Evolutionary conservation across 371 early-diverging fungal species (phyloP), one percentile per base, ranked within the genome.

Genomic region (Mortierella sp.): DNA sequence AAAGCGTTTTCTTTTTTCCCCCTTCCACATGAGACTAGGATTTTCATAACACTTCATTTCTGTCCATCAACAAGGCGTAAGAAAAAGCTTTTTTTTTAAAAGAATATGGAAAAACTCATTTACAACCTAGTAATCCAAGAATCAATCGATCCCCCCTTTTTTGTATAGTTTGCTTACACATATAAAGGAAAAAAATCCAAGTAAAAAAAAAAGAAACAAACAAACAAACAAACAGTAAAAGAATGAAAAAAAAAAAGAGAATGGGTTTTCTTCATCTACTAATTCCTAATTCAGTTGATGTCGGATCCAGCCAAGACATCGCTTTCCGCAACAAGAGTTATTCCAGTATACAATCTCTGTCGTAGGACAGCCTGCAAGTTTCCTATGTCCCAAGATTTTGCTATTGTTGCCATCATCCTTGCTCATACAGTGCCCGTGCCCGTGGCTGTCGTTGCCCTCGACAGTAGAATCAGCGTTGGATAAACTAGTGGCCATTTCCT

Each of bases 251-350:
- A n/a, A n/a, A 17, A 53, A 4, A 35, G 15, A 31, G 45, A 26
- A 59, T 13, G 32, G 10, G 37, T 32, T n/a, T n/a, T n/a, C n/a
- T n/a, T n/a, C n/a, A n/a, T n/a, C n/a, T n/a, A n/a, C n/a, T n/a
- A 8, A 15, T 2, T 29, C 31, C 42, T 8, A 47, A 17, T 68
- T 43, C 10, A 35, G 42, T 22, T 45, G 61, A 28, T 59, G n/a
- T 23, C 66, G 66, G 13, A 45, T 66, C 66, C 66, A 72, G 13
- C 72, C 72, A 8, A 72, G 72, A 26, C 72, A 72, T 32, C 66
- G 72, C 40, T 61, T 61, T 29, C 72, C 72, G 23, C 72, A 72
- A 31, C 72, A 72, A 17, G 72, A 72, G 61, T 72, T 72, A 29
- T 61, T 51, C 72, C 72, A 72, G 61, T 72, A 72, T 17, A 55